Evolutionary conservation across 768 basidiomycete species (phyloP), one percentile per base, ranked within the genome.

Genomic region (Strobilomyces dryophilus): DNA sequence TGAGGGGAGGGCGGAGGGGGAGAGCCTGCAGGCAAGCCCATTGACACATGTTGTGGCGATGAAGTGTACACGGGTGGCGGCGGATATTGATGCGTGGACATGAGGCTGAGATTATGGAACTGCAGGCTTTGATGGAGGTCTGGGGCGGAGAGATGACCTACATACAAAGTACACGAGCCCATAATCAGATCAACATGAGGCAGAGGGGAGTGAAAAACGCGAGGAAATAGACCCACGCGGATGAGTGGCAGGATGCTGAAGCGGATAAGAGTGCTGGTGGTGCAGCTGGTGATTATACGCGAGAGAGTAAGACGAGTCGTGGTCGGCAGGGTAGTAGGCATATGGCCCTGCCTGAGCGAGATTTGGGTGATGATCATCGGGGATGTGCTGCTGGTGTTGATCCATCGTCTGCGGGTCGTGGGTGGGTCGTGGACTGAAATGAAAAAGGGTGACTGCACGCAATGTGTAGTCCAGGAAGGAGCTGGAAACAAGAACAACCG

Each of bases 1-100:
- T 85, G 80, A 71, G 87, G 82, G 58, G 85, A 85, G 61, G 84
- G 81, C 63, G 84, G 84, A 66, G 89, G 85, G 66, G 89, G 86
- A 61, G 89, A 73, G 64, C 72, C 83, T 64, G 77, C 75, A 72
- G 82, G 74, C 69, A 85, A 72, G 53, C 78, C 81, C 76, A 85
- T 75, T 67, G 66, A 69, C 64, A 79, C 84, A 85, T 86, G 85
- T 79, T 83, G 86, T 76, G 80, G 78, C 72, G 72, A 70, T 69
- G 72, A 73, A 15, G 70, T 76, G 59, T 76, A 88, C 74, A 87
- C 83, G 75, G 79, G 77, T 69, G 67, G 66, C 60, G 70, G 69
- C 66, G 72, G 71, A 76, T 82, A 84, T 74, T 83, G 83, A 76
- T 85, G 82, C 63, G 79, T 71, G 65, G 81, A 73, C 75, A 85